Conservation (phyloP, 768 basidiomycete species). For the Dendrothele bispora region DNA sequence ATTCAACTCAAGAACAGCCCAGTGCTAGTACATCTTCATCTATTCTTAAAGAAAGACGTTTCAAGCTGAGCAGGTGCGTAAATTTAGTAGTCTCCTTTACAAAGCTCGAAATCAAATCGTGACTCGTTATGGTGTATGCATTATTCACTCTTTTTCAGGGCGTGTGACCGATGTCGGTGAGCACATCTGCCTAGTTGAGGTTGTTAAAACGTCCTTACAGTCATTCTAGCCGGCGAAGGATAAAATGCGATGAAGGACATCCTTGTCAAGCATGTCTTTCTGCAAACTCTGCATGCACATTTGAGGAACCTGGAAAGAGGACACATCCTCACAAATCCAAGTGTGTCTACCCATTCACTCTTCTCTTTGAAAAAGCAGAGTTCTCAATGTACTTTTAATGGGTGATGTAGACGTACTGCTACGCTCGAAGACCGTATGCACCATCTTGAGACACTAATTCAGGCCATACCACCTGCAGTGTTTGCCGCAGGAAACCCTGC, state of each 20-base stretch:
- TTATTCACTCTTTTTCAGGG: no score
- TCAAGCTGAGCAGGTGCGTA: conserved; percentile 84
- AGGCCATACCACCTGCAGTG: conserved; percentile 80
- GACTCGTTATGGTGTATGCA: conserved; percentile 16
- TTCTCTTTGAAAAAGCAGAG: background rate
- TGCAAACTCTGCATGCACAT: conserved; percentile 79
- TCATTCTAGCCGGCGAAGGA: conserved; percentile 64
- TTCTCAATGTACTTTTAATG: background rate
- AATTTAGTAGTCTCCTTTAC: background rate
- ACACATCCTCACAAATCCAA: conserved; percentile 89
- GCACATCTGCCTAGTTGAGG: conserved; percentile 21
- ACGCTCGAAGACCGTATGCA: conserved; percentile 89
- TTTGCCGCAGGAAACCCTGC: conserved; percentile 53
- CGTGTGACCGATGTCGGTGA: conserved; percentile 90
- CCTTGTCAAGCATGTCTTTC: conserved; percentile 88
- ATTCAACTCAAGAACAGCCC: conserved; percentile 16
- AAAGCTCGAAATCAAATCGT: conserved; percentile 5
- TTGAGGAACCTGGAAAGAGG: conserved; percentile 85
- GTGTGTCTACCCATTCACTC: conserved; percentile 40
- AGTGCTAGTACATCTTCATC: conserved; percentile 38
- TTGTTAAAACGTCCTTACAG: background rate
- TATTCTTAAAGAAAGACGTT: conserved; percentile 76
- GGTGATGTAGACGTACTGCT: conserved; percentile 60
- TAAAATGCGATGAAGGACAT: conserved; percentile 88
- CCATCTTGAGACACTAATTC: conserved; percentile 81